Evolutionary conservation across 345 rosid genomes (phyloP).

Genomic region (Psidium friedrichsthalianum): DNA sequence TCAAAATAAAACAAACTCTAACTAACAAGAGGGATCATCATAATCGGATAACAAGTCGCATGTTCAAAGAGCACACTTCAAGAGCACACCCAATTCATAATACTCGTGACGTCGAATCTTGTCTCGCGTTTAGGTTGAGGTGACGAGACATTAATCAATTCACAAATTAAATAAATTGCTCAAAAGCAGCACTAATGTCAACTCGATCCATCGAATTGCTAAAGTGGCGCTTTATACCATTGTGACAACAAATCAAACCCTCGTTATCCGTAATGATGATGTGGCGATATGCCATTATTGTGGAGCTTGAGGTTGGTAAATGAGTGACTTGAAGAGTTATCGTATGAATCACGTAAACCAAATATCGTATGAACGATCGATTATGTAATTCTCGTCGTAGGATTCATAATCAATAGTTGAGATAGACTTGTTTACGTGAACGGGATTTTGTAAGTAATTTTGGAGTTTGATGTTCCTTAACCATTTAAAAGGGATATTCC

Average conservation of each 20-base stretch:
- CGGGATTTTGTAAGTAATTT: accelerated
- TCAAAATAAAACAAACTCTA: too few relatives aligned
- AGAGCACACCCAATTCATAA: too few relatives aligned
- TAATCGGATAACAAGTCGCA: too few relatives aligned
- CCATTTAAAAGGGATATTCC: neutral
- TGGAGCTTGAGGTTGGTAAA: neutral
- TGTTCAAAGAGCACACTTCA: too few relatives aligned
- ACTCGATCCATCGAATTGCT: too few relatives aligned
- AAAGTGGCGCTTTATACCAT: too few relatives aligned
- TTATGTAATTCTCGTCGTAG: neutral
- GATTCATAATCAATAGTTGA: neutral
- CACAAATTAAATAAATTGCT: too few relatives aligned
- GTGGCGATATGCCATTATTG: neutral
- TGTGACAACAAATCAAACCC: neutral
- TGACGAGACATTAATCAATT: too few relatives aligned
- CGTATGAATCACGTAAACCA: neutral
- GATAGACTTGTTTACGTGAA: neutral
- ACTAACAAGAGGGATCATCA: too few relatives aligned
- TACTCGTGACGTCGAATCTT: too few relatives aligned
- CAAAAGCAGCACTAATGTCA: too few relatives aligned
- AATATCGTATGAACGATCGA: neutral
- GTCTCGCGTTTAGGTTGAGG: too few relatives aligned
- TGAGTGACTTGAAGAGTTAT: neutral
- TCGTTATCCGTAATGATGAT: neutral
- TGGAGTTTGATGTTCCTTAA: neutral